Base-by-base conservation (phyloP, 768 basidiomycete genomes). In the Mycena kentingensis region DNA sequence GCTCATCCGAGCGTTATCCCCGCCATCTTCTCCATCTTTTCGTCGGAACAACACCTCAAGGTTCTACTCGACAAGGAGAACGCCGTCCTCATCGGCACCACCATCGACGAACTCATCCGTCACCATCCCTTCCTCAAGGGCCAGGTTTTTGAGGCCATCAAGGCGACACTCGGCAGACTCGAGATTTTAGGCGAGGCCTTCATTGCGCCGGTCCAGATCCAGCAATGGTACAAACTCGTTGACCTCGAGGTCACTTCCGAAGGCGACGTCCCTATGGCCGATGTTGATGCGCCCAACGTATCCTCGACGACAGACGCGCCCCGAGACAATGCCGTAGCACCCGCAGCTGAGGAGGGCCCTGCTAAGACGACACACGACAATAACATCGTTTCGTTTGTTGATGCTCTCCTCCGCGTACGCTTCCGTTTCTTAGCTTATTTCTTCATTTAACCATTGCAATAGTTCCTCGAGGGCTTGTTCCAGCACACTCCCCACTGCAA, bases 401-500 rank as follows among this genome's bases (percentile, higher is more conserved):
- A 93, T 65, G 78, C 88, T 35, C 72, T 92, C 48, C 85, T 88
- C 50, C 79, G 89, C 63, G 91, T 91, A 68, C 70, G 82, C 64
- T 21, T 25, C 29, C 28, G n/a, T 37, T 13, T 24, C 21, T 43
- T 35, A 1, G 50, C 49, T 28, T 19, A 55, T 7, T 35, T 36
- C 18, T 35, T 46, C 21, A 36, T 19, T 51, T 56, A 45, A 50
- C 37, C 45, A 38, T 38, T 28, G 54, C n/a, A 32, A 45, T 60
- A 95, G 92, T 95, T 97, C 69, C 78, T 95, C 48, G 93, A 95
- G 67, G 95, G 97, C 5, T 78, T 98, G 35, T 95, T 98, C 74
- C 93, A 95, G 62, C 94, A 96, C 65, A 78, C 84, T 2, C 83
- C 85, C 21, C 91, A 98, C 67, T 90, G 90, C 75, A 84, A 84